A percentile compares a stretch with the other conserved stretches of the same genome.
These are phyloP conservation scores for Tulasnella sp. DNA, from an alignment of 768 basidiomycete species.

Conservation along the genomic window DNA sequence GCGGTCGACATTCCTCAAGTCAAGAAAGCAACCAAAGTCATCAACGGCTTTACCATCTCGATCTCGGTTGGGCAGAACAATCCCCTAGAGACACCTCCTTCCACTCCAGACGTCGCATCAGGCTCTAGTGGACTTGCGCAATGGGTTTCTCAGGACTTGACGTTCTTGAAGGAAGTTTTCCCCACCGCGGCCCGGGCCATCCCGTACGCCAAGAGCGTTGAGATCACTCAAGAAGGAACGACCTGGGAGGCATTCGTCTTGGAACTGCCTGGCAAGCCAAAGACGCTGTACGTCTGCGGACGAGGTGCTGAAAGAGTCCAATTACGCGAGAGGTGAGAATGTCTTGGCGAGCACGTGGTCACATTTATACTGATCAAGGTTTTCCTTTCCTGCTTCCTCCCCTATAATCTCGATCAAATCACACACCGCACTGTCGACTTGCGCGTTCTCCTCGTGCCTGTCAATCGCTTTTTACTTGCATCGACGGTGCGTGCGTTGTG, in stretches of 20 bases:
- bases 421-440: slow-evolving; percentile 3
- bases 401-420: not conserved
- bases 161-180: slow-evolving; percentile 74
- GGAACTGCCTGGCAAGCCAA: slow-evolving; percentile 54
- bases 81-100: slow-evolving; percentile 63
- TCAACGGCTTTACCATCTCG: slow-evolving; percentile 20
- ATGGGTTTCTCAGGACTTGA: not conserved
- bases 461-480: slow-evolving; percentile 20
- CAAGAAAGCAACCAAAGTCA: slow-evolving; percentile 9
- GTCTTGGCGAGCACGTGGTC: slow-evolving; percentile 10
- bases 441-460: slow-evolving; percentile 13
- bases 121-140: not conserved
- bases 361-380: slow-evolving; percentile 2
- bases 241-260: slow-evolving; percentile 77
- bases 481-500: too few relatives aligned
- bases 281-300: slow-evolving; percentile 80
- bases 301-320: slow-evolving; percentile 75
- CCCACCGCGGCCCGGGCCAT: slow-evolving; percentile 61
- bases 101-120: slow-evolving; percentile 51
- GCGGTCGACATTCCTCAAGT: slow-evolving; percentile 2
- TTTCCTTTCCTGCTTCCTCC: slow-evolving; percentile 5
- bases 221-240: slow-evolving; percentile 62
- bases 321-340: slow-evolving; percentile 70
- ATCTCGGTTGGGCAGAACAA: slow-evolving; percentile 27
- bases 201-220: slow-evolving; percentile 69